Evolutionary conservation across 257 asterid species (phyloP), one percentile per base, ranked within the genome.

Genomic region (Buddleja alternifolia): DNA sequence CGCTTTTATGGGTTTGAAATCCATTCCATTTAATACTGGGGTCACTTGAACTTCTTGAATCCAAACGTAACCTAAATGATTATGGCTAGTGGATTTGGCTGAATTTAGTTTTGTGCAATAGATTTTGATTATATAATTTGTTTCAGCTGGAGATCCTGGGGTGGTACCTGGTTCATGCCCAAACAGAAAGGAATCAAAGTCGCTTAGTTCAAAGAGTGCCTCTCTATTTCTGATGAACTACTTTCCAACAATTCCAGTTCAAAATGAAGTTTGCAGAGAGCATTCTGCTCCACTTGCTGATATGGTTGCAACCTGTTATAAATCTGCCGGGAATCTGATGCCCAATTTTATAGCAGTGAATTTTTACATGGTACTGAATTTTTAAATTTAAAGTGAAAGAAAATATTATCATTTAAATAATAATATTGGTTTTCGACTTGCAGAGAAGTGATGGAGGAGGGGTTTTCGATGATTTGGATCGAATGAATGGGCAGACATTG

Each of bases 401-500:
- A 20, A 44, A 12, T 37, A 19, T 10, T 64, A 48, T 45, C 15
- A n/a, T 63, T 36, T 65, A 11, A 66, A 69, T 64, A 51, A 66
- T 63, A 53, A 58, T 46, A 24, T 67, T 73, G 64, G 48, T 67
- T 14, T 29, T 75, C 37, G 8, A 69, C 66, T 70, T 85, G 80
- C 96, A 90, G 98, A 88, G 99, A 69, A 93, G 99, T 75, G 99
- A 90, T 73, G 99, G 99, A 32, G 96, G 97, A 83, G 99, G 97
- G 46, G 95, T 86, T 58, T 87, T 90, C 69, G 93, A 89, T 80
- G 88, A 52, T 66, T 29, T 93, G 73, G 97, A 93, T 83, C 77
- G 82, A 67, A 90, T 93, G 95, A 93, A 93, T 60, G 99, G 99
- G 42, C 94, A 81, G 71, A 66, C 91, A 12, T 78, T 93, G 67